Evolutionary conservation across 129 eudicot genomes (phyloP), one percentile per base, ranked within the genome.

Genomic region (Flaveria sonorensis): DNA sequence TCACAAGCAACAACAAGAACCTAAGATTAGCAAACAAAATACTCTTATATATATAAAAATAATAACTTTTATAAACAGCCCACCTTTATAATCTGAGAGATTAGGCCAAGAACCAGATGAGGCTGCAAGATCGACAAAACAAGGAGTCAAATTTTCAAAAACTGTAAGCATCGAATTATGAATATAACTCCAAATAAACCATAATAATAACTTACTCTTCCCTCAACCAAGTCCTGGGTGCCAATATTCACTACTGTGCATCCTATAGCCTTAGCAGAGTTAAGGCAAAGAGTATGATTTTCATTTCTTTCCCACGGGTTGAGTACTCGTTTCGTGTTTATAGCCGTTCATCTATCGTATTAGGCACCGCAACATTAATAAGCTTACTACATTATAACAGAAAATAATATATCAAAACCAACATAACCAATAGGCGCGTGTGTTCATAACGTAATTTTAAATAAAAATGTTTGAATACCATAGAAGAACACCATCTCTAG

Each of bases 251-350:
- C 98, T 72, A 93, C 98, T 3, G 96, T 93, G 74, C 98, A 93
- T 8, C 98, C 98, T 80, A 93, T 93, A 81, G 98, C 98, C 88
- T 93, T 93, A 42, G 98, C 97, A 84, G 98, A 93, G 77, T 93
- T 93, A 48, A 93, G 98, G 50, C 98, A 90, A 67, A 93, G 98
- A 46, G 98, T 93, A 72, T 90, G 98, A 47, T 93, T 93, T 77
- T 93, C 98, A 81, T 90, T 93, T 83, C 97, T 89, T 86, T 93
- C 98, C 98, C 98, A 93, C 9, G 98, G 98, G 60, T 93, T 93
- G 36, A 81, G 84, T 19, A 81, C 84, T 21, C 84, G 70, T 68
- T 81, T 81, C 10, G 84, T 81, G 80, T 81, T 81, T 0, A 81
- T 81, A 12, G 84, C 84, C 84, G 81, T 36, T 81, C 84, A 68